Evolutionary conservation across 2,329 filamentous ascomycete genomes (phyloP).

Genomic region (Fusarium redolens): DNA sequence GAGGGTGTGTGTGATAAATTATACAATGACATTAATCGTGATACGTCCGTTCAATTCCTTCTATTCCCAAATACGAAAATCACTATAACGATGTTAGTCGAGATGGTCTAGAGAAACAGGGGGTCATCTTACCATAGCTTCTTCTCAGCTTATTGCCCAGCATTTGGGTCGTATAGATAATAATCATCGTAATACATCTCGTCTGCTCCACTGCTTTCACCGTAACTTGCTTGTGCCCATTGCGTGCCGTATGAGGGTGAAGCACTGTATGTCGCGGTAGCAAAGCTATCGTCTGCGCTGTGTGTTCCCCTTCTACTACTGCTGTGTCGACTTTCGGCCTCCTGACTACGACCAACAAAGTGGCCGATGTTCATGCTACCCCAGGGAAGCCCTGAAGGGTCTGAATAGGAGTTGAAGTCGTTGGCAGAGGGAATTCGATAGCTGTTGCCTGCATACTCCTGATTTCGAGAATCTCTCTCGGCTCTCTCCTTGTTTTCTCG

Average conservation of each 20-base stretch:
- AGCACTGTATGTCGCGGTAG: slow-evolving; percentile 44
- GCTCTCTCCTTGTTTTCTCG: slow-evolving; percentile 74
- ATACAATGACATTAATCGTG: slow-evolving; percentile 36
- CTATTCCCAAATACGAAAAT: slow-evolving; percentile 12
- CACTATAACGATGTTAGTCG: slow-evolving; percentile 5
- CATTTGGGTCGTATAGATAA: slow-evolving; percentile 45
- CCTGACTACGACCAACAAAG: slow-evolving; percentile 63
- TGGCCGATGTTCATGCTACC: slow-evolving; percentile 73
- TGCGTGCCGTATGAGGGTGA: slow-evolving; percentile 39
- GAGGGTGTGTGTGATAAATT: slow-evolving; percentile 18
- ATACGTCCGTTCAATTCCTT: slow-evolving; percentile 13
- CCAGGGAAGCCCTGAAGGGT: slow-evolving; percentile 77
- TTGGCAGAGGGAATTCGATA: slow-evolving; percentile 71
- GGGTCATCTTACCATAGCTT: slow-evolving; percentile 20
- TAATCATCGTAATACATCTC: slow-evolving; percentile 50
- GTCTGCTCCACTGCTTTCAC: slow-evolving; percentile 48
- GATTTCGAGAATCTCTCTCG: slow-evolving; percentile 72
- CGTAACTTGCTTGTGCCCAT: slow-evolving; percentile 49
- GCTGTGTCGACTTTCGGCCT: slow-evolving; percentile 58
- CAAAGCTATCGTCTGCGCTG: slow-evolving; percentile 50
- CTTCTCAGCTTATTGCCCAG: slow-evolving; percentile 25
- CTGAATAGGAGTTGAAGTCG: slow-evolving; percentile 63
- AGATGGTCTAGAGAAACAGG: neutral
- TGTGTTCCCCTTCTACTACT: slow-evolving; percentile 55
- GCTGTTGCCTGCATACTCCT: slow-evolving; percentile 70